Percentiles rank a stretch among this genome's conserved stretches.
Conservation (phyloP, 75 land plant species). For the Sequoia sempervirens region DNA sequence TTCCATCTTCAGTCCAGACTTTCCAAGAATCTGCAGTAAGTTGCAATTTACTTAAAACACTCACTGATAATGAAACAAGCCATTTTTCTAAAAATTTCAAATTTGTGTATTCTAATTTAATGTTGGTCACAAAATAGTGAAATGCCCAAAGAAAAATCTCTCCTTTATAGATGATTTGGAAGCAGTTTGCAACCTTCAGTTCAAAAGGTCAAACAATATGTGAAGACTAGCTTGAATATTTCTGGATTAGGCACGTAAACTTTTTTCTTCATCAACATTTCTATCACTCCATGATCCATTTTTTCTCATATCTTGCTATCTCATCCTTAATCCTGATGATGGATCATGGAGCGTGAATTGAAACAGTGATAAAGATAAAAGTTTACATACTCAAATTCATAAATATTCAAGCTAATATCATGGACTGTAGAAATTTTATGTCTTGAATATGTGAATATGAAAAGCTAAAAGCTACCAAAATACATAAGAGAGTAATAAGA, state of each 20-base stretch:
- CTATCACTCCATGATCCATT: too few species aligned
- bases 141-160: neutral
- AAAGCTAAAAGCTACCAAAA: neutral
- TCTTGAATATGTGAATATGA: neutral
- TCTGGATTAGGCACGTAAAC: too few species aligned
- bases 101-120: neutral
- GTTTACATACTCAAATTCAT: too few species aligned
- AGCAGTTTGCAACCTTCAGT: neutral
- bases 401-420: too few species aligned
- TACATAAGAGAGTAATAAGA: neutral
- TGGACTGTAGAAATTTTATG: too few species aligned
- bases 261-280: too few species aligned
- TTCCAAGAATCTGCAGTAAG: slow-evolving; percentile 51
- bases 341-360: too few species aligned
- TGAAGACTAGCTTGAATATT: neutral
- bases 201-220: neutral
- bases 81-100: neutral
- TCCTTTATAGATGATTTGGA: neutral
- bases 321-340: too few species aligned
- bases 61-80: neutral
- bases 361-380: too few species aligned
- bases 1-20: slow-evolving; percentile 77
- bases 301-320: too few species aligned
- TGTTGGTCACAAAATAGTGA: neutral
- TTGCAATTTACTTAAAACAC: neutral